Base-by-base conservation (phyloP, 805 yeast species). In the Sugiyamaella lignohabitans region DNA sequence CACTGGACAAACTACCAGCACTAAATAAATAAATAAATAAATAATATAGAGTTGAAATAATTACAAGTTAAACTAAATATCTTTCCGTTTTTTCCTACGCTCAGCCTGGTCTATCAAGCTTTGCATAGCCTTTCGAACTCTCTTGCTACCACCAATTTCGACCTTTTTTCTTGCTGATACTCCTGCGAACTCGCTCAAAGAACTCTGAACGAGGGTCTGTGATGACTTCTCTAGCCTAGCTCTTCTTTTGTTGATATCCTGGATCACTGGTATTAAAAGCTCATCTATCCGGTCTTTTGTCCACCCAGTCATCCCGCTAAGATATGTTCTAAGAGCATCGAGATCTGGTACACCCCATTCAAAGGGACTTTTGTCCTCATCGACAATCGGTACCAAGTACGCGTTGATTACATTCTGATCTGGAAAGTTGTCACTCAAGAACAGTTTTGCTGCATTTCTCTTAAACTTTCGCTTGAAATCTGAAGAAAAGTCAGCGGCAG, bases 271-370 rank as follows among this genome's bases (percentile, higher is more conserved):
- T 17, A 89, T 72, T 60, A 93, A 68, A 2, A 88, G 81, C 57
- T 86, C 89, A 59, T 91, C 95, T 2, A 87, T 82, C 49, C 78
- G 74, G 5, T 74, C 80, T 56, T 79, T 79, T 2, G 75, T 67
- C 97, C 99, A 94, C 2, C 89, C 88, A 5, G 88, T 79, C 39
- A 78, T 78, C 40, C 66, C 70, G 74, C 75, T 76, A 62, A 93
- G 68, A 55, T 76, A 89, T 0, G 77, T 70, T 24, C 97, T 67
- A 43, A 93, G 68, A 53, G 78, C 79, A 56, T 88, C 97, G 49
- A 89, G 65, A 60, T 86, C 87, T 0, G 97, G 96, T 2, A 71
- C 66, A 0, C 97, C 98, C 98, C 98, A 93, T 40, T 75, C 75
- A 65, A 93, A 89, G 46, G 75, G 73, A 0, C 89, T 84, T 40